Evolutionary conservation across 148 eudicot species (phyloP).

Genomic region (Arbutus unedo): DNA sequence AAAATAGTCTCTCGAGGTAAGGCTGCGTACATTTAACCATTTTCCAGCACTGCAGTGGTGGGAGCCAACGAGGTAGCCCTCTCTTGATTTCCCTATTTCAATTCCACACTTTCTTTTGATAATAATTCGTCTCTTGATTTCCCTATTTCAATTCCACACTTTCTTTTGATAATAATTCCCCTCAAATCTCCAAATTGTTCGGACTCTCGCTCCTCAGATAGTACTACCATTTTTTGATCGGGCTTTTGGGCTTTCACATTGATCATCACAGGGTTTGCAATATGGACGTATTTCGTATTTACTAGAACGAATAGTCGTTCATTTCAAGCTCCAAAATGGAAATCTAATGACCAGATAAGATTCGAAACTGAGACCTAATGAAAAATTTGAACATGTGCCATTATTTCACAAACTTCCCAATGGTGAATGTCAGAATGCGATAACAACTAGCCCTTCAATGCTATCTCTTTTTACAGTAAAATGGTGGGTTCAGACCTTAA

Average conservation of each 20-base stretch:
- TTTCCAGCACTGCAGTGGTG: too few relatives aligned
- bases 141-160: too few relatives aligned
- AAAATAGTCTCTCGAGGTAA: too few relatives aligned
- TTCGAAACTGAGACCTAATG: neutral
- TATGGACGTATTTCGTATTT: neutral
- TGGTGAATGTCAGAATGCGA: neutral
- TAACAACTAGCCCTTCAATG: constrained; percentile 16
- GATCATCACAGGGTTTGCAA: neutral
- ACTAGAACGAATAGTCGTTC: neutral
- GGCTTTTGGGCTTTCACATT: neutral
- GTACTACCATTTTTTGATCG: neutral
- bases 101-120: neutral
- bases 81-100: neutral
- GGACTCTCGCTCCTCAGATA: neutral
- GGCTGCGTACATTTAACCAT: too few relatives aligned
- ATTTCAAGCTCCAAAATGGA: too few relatives aligned
- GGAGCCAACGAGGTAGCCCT: too few relatives aligned
- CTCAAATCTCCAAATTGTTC: neutral
- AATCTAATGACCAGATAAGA: neutral
- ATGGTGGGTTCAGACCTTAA: constrained; percentile 24
- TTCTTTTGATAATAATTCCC: neutral
- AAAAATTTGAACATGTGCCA: neutral
- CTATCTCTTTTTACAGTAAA: constrained; percentile 8
- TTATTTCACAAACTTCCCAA: neutral
- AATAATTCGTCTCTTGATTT: too few relatives aligned